Evolutionary conservation across 2,329 filamentous ascomycete species (phyloP).

Genomic region (Fusarium sp.): DNA sequence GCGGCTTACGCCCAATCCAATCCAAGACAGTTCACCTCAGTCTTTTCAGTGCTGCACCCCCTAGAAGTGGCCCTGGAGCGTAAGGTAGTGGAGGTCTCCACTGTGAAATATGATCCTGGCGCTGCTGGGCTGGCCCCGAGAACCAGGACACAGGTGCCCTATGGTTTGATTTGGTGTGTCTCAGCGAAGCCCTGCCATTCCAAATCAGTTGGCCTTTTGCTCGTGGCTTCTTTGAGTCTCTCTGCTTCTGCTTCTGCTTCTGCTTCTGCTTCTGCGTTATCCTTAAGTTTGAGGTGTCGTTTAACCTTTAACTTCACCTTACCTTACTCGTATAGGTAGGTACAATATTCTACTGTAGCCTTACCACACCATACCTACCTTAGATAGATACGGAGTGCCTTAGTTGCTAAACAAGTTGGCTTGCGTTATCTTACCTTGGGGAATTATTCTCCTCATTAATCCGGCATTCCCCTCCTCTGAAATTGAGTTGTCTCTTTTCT

Average conservation of each 20-base stretch:
- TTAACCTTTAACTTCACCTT: slow-evolving; percentile 13
- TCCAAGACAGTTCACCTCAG: slow-evolving; percentile 1
- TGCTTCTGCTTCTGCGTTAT: background rate
- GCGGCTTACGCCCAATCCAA: background rate
- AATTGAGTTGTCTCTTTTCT: slow-evolving; percentile 2
- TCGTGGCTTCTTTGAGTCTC: slow-evolving; percentile 6
- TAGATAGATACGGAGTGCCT: background rate
- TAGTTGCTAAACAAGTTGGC: background rate
- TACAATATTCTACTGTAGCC: background rate
- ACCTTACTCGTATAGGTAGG: slow-evolving; percentile 8
- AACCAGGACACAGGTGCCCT: slow-evolving; percentile 42
- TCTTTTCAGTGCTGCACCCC: background rate
- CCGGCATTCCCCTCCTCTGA: slow-evolving; percentile 29
- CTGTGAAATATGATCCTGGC: slow-evolving; percentile 36
- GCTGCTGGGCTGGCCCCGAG: slow-evolving; percentile 38
- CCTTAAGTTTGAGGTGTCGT: slow-evolving; percentile 3
- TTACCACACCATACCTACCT: slow-evolving; percentile 5
- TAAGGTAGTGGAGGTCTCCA: slow-evolving; percentile 19
- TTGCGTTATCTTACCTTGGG: slow-evolving; percentile 21
- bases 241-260: too few species aligned
- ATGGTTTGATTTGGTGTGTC: background rate
- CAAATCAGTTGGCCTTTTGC: background rate
- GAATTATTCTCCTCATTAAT: slow-evolving; percentile 26
- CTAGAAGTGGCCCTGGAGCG: background rate
- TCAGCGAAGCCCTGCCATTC: slow-evolving; percentile 23